Base-by-base conservation (phyloP, 768 basidiomycete species). In the Amanita pseudoporphyria region DNA sequence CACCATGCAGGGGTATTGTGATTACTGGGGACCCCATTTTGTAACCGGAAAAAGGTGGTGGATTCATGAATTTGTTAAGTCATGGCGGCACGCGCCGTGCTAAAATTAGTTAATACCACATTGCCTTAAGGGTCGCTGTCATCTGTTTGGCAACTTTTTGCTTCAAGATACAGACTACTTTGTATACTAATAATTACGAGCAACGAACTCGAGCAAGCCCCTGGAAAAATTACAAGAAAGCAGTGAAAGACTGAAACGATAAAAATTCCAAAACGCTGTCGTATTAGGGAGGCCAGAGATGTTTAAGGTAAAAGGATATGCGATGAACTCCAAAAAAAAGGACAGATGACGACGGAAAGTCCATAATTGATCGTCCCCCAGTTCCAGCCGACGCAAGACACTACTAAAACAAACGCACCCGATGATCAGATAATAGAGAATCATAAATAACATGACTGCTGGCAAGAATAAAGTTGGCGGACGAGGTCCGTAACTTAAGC, bases 1-100 rank as follows among this genome's bases (percentile, higher is more conserved):
- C 66, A 31, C 67, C 69, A 53, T 74, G 73, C 28, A 73, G 59
- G 26, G 69, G 68, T 43, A 79, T 54, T 28, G 60, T 56, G 53
- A 73, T 67, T 9, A 35, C 18, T 0, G 48, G 21, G 28, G 38
- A 38, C 5, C 28, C 31, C 48, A 48, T 47, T 22, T 22, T 18
- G 28, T 30, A 22, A 24, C 24, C 18, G 7, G 9, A 36, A 47
- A 16, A 10, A 13, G 22, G 14, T 9, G 22, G n/a, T 22, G 42
- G 12, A 9, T 28, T 35, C 31, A 35, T 21, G 31, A 13, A 21
- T 35, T 18, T 35, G n/a, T n/a, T n/a, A n/a, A n/a, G n/a, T n/a
- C n/a, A n/a, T n/a, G n/a, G n/a, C n/a, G n/a, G n/a, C n/a, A n/a
- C n/a, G n/a, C n/a, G n/a, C n/a, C n/a, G n/a, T n/a, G n/a, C n/a